These are phyloP conservation scores for Candolleomyces eurysporus DNA, from an alignment of 768 basidiomycete genomes.

Conservation along the genomic window DNA sequence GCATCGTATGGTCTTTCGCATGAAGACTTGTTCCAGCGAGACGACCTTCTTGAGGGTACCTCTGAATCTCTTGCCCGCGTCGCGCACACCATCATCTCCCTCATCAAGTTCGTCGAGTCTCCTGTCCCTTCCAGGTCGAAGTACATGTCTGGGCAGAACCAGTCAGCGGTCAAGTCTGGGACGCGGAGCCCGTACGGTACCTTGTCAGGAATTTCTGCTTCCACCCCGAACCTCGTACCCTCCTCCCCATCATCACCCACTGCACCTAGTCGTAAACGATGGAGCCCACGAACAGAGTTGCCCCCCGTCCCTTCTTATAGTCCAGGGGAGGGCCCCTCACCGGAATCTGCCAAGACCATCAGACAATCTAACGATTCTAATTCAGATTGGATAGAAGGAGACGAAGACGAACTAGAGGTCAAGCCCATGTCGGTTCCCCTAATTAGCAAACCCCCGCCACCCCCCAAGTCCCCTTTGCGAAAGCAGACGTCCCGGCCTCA, in stretches of 20 bases:
- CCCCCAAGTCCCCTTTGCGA: constrained; percentile 54
- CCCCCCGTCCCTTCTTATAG: constrained; percentile 57
- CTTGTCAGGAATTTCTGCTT: constrained; percentile 48
- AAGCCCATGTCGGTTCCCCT: constrained; percentile 40
- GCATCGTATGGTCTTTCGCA: constrained; percentile 60
- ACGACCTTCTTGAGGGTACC: constrained; percentile 64
- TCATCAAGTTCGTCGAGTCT: constrained; percentile 61
- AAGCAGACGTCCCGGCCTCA: constrained; percentile 26
- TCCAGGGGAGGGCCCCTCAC: constrained; percentile 38
- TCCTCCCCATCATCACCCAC: constrained; percentile 37
- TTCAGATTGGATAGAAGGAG: constrained; percentile 18
- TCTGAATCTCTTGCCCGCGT: constrained; percentile 68
- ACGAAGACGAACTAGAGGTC: constrained; percentile 22
- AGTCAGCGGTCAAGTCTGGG: constrained; percentile 15
- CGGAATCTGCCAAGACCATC: constrained; percentile 16
- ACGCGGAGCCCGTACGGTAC: constrained; percentile 10
- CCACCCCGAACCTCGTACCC: constrained; percentile 56
- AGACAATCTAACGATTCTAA: constrained; percentile 6
- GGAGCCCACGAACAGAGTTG: constrained; percentile 49
- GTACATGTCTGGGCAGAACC: constrained; percentile 41
- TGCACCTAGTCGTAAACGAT: constrained; percentile 41
- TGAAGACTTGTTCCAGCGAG: constrained; percentile 64
- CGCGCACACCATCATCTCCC: constrained; percentile 67
- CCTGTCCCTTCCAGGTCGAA: constrained; percentile 46
- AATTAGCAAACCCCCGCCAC: constrained; percentile 31